Base-by-base conservation (phyloP, 2,329 filamentous ascomycete species). In the Malbranchea cinnamomea region DNA sequence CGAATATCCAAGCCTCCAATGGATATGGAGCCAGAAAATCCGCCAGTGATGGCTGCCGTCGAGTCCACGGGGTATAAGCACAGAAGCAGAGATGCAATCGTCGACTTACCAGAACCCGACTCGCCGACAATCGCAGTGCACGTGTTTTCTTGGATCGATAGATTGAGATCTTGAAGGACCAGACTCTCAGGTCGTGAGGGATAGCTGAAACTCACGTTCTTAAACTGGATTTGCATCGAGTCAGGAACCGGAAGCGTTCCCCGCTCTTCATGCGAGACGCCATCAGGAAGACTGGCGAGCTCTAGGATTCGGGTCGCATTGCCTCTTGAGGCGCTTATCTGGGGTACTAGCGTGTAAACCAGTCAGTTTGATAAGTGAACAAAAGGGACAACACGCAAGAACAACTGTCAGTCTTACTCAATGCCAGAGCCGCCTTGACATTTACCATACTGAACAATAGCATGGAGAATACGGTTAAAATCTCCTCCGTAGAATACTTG, bases 81-180 rank as follows among this genome's bases (percentile, higher is more conserved):
- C 3, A 91, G 57, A 0, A 95, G 60, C 0, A 95, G 57, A 0
- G 78, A 70, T 1, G 78, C 67, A 20, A 94, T 64, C 0, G 87
- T 94, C 9, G 78, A 85, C 56, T 98, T 95, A 1, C 89, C 87
- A n/a, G 78, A 81, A 0, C 89, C 87, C 0, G 84, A 93, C 1
- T 69, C 59, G 1, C 87, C 85, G 2, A 91, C 83, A 12, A 95
- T 71, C 2, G 81, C 83, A 0, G 75, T 75, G 40, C 71, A 79
- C 3, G 68, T 71, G 13, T 75, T 73, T 0, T 66, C 52, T 1
- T 61, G 48, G 30, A 94, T 68, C 0, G 54, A 58, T 5, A 93
- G 57, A n/a, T 63, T 72, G n/a, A 92, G 50, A 13, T 69, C 59
- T 6, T 62, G 60, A 2, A 94, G 59, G 0, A 82, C 68, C 1